Evolutionary conservation across 163 green algal genomes (phyloP), one percentile per base, ranked within the genome.

Genomic region (Chloroidium sp.): DNA sequence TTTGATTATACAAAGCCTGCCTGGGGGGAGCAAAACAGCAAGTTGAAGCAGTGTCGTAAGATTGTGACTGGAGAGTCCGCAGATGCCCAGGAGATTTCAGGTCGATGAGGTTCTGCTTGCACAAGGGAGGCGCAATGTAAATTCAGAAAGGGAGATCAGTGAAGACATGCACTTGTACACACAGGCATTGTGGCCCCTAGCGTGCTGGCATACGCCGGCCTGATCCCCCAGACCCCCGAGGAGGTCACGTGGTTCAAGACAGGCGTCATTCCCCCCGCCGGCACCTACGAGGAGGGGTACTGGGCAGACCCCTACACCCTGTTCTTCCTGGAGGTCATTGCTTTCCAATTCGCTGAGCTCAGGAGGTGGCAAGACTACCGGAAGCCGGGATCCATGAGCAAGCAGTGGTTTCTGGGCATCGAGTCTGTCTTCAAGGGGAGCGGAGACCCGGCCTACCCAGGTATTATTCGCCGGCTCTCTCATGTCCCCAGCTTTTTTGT

Each of bases 331-430:
- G 93, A 98, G 92, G 88, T 97, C 68, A 89, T 98, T 64, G 76
- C 92, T 61, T 96, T 99, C 87, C 90, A 97, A 87, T 98, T 99
- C 83, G 96, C 95, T 78, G 96, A 99, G 92, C 91, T 98, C 4
- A 87, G 88, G 76, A 88, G 94, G 78, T 90, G 89, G 83, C 91
- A 90, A 81, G 90, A 93, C 83, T 97, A 90, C 87, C 81, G 86
- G 79, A 92, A 97, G 82, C 95, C 95, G 62, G 95, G 95, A 84
- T 96, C 88, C 83, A 89, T 93, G 92, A 88, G 86, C 87, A 94
- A 98, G 91, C 94, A 98, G 89, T 97, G 96, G 88, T 98, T 99
- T 88, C 84, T 98, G 76, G 96, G 96, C 60, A 85, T 98, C 69
- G 96, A 99, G 92, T 80, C 84, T 59, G 84, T 92, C n/a, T 87